Base-by-base conservation (phyloP, 2,329 filamentous ascomycete genomes). In the Penicillium sp. region DNA sequence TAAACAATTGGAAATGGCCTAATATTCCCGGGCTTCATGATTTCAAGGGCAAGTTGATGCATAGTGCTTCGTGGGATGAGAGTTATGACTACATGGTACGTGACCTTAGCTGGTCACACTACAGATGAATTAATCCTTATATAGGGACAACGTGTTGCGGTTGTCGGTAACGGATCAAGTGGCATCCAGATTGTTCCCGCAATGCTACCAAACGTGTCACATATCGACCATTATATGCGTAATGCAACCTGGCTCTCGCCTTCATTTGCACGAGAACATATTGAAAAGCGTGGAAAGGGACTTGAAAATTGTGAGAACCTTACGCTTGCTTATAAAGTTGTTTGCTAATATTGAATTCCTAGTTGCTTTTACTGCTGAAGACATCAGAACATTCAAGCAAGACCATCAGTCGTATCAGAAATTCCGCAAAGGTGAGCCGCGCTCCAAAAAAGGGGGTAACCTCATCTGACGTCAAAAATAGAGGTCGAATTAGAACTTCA, bases 1-100 rank as follows among this genome's bases (percentile, higher is more conserved):
- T 76, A 18, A 75, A 75, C 47, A 66, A 70, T 26, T 77, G 70
- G 73, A 74, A 74, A 50, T 80, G 74, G 73, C 78, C 78, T 8
- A 67, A 73, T 23, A 76, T 82, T 14, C 65, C 69, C 2, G 80
- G 80, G 3, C 69, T 78, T 8, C 69, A 78, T 19, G 65, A 69
- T 3, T 83, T 81, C 60, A 69, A 76, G 50, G 78, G 77, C 2
- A 70, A 73, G 46, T 55, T 79, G 5, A 58, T 78, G 43, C 78
- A 80, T 56, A 76, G 69, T 42, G 78, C 78, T 4, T 51, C 46
- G 4, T 80, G 76, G 75, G 72, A 76, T 43, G 64, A 71, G 19
- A 60, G 56, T 0, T 74, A 68, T 59, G 67, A 73, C 34, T 67
- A 71, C 45, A 67, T 48, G 14, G 68, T 69, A 56, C 18, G 66